phyloP scores from a whole-genome alignment of 2,329 filamentous ascomycete species.

The Neophaeococcomyces aloes region DNA sequence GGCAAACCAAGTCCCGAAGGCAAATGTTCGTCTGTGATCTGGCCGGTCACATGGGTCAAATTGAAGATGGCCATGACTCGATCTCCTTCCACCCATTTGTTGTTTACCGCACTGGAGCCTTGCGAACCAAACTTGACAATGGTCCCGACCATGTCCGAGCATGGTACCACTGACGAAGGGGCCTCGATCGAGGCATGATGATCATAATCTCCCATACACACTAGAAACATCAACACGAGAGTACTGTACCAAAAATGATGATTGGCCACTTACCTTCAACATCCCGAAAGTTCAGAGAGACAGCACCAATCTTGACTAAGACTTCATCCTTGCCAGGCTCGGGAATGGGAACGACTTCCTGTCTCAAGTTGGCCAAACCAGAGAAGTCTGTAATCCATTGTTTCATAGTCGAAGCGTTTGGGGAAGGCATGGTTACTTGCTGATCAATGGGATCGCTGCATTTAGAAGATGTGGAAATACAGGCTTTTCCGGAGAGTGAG shows the following conservation, averaged over 20 bases:
- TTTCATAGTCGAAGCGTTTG: no score
- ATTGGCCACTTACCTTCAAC: slow-evolving; percentile 31
- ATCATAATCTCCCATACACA: slow-evolving; percentile 55
- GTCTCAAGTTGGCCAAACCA: background rate
- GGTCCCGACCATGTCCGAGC: slow-evolving; percentile 36
- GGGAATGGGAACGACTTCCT: background rate
- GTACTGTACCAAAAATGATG: background rate
- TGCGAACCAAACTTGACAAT: slow-evolving; percentile 27
- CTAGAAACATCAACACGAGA: slow-evolving; percentile 28
- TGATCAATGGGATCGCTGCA: no score
- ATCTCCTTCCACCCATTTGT: no score
- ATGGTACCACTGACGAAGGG: slow-evolving; percentile 21
- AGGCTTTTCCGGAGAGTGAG: no score
- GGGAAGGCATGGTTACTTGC: no score
- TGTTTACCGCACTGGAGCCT: slow-evolving; percentile 28
- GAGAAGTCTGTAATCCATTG: background rate
- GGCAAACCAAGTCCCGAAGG: slow-evolving; percentile 22
- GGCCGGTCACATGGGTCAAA: slow-evolving; percentile 32
- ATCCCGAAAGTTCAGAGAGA: slow-evolving; percentile 42
- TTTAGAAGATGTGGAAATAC: no score
- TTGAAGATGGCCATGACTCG: slow-evolving; percentile 32
- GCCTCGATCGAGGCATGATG: slow-evolving; percentile 48
- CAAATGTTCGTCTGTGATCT: slow-evolving; percentile 21
- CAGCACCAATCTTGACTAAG: slow-evolving; percentile 51
- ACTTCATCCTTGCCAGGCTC: slow-evolving; percentile 32